Evolutionary conservation across 2,329 filamentous ascomycete genomes (phyloP).

Genomic region (Truncatella angustata): DNA sequence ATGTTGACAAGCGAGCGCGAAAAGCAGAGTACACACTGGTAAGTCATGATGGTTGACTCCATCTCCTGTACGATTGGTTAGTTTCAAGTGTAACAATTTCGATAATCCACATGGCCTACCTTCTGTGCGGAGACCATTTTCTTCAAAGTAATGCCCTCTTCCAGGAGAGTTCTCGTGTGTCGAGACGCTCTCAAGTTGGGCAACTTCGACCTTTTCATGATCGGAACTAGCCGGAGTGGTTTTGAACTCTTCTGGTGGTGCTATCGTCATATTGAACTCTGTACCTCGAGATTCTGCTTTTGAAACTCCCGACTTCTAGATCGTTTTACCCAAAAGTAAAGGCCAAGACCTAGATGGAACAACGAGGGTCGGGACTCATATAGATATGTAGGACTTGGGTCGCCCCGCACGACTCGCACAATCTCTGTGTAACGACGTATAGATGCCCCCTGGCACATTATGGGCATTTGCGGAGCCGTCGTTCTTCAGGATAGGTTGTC

Average conservation of each 20-base stretch:
- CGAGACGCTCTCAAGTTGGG: slow-evolving; percentile 2
- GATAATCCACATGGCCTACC: background rate
- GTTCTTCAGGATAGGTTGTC: background rate
- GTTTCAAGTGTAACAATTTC: too few species aligned
- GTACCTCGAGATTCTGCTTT: background rate
- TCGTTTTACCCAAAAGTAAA: too few species aligned
- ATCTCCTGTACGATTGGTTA: background rate
- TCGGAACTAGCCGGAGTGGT: background rate
- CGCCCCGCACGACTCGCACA: background rate
- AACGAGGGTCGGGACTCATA: too few species aligned
- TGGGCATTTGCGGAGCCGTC: background rate
- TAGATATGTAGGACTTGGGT: too few species aligned
- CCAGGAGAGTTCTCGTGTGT: background rate
- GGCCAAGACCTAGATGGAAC: too few species aligned
- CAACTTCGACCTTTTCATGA: slow-evolving; percentile 4
- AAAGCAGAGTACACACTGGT: too few species aligned
- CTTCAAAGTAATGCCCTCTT: background rate
- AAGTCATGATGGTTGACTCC: background rate
- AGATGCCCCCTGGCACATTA: background rate
- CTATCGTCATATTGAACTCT: background rate
- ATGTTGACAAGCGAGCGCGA: too few species aligned
- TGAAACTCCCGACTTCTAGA: too few species aligned
- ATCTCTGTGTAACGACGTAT: background rate
- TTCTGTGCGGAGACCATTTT: slow-evolving; percentile 2
- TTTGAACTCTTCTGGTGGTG: background rate